These are phyloP conservation scores for Pelargonium australe DNA, from an alignment of 441 rosid genomes.

Conservation along the genomic window DNA sequence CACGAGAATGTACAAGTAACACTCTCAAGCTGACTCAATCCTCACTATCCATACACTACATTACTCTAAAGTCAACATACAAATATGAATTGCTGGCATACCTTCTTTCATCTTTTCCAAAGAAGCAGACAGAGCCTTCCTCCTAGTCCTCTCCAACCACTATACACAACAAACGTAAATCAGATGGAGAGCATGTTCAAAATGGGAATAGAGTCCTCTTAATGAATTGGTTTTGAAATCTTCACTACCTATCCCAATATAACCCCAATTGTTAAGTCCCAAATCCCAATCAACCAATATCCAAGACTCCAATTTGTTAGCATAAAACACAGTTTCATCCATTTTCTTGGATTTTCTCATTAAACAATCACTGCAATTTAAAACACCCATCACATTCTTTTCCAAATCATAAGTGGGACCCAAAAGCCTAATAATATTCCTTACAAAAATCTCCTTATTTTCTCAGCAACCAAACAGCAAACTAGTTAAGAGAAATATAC, in stretches of 20 bases:
- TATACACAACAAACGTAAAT: slow-evolving; percentile 24
- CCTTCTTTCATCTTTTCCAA: slow-evolving; percentile 94
- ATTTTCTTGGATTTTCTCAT: not conserved
- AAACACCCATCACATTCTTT: no score
- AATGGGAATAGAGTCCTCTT: not conserved
- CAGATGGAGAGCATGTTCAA: not conserved
- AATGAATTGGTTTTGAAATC: not conserved
- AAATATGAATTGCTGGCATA: slow-evolving; percentile 22
- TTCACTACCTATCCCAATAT: not conserved
- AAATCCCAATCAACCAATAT: not conserved
- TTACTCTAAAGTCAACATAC: not conserved
- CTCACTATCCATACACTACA: not conserved
- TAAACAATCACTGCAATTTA: not conserved
- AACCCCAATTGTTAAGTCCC: not conserved
- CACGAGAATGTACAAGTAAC: not conserved
- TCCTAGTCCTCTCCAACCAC: slow-evolving; percentile 85
- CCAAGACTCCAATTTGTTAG: not conserved
- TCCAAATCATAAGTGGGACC: not conserved
- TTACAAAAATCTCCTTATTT: not conserved
- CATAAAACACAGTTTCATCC: not conserved
- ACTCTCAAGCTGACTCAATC: not conserved
- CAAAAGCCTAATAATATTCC: not conserved
- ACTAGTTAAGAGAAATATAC: not conserved
- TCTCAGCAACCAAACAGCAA: slow-evolving; percentile 11
- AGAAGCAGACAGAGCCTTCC: slow-evolving; percentile 81